Conservation (phyloP, 2,329 filamentous ascomycete genomes). For the Ophiostoma sp. region DNA sequence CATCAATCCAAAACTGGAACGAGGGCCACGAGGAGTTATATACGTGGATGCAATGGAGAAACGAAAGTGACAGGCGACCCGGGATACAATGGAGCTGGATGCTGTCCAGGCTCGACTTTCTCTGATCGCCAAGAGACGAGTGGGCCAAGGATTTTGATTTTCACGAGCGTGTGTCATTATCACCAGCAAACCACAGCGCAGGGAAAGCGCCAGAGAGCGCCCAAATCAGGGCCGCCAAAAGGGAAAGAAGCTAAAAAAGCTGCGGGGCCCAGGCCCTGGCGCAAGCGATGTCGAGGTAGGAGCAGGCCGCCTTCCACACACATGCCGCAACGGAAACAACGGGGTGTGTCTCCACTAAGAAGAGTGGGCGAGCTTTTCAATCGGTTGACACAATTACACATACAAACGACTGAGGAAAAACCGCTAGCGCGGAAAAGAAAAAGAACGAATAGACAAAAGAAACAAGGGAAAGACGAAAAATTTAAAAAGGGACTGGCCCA, state of each 20-base stretch:
- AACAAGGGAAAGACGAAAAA: background rate
- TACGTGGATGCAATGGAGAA: background rate
- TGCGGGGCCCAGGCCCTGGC: background rate
- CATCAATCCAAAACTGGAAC: background rate
- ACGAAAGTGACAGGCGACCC: background rate
- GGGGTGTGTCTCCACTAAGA: background rate
- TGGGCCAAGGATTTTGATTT: constrained; percentile 4
- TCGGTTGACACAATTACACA: constrained; percentile 20
- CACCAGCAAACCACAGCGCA: constrained; percentile 13
- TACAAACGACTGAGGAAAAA: constrained; percentile 18
- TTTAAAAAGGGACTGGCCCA: background rate
- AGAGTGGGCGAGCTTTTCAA: background rate
- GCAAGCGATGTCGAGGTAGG: background rate
- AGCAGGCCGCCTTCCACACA: background rate
- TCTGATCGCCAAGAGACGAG: constrained; percentile 2
- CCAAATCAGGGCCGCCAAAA: background rate
- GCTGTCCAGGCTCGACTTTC: background rate
- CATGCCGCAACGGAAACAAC: background rate
- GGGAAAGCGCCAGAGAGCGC: background rate
- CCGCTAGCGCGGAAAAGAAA: background rate
- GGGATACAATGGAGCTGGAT: background rate
- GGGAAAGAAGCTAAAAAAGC: background rate
- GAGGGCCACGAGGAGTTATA: constrained; percentile 9
- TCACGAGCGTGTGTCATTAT: constrained; percentile 21
- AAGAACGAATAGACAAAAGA: background rate